Percentiles rank a stretch among this genome's conserved stretches.
Conservation (phyloP, 73 alveolate genomes). For the Tetrahymena elliotti region DNA sequence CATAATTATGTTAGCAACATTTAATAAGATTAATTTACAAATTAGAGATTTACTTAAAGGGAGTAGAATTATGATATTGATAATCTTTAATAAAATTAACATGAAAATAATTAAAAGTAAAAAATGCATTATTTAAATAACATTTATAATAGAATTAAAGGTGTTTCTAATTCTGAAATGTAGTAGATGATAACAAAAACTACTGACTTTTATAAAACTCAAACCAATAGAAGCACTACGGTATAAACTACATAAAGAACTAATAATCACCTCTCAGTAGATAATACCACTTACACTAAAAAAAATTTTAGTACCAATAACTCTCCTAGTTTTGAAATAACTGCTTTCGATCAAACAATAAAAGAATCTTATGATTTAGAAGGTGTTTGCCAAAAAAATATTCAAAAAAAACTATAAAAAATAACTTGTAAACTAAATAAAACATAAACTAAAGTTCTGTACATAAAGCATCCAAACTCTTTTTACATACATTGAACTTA, state of each 20-base stretch:
- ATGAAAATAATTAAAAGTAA: not conserved
- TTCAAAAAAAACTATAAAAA: not conserved
- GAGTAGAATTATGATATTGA: not conserved
- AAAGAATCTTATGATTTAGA: not conserved
- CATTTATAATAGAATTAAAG: not conserved
- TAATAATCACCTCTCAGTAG: not conserved
- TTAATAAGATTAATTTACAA: not conserved
- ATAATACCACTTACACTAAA: not conserved
- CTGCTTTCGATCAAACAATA: not conserved
- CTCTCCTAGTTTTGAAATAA: not conserved
- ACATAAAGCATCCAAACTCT: not conserved
- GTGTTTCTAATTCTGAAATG: not conserved
- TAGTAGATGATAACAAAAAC: not conserved
- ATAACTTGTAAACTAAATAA: not conserved
- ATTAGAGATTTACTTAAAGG: too few relatives aligned
- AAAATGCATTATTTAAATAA: not conserved
- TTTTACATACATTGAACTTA: not conserved
- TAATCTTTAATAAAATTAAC: too few relatives aligned
- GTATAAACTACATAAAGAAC: not conserved
- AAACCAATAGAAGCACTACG: not conserved
- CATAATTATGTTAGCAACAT: not conserved
- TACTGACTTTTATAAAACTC: not conserved
- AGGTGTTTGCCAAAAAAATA: not conserved
- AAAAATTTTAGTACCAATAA: not conserved
- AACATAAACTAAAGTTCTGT: not conserved